Conservation (phyloP, 2,329 filamentous ascomycete species). For the Alternaria infectoria region DNA sequence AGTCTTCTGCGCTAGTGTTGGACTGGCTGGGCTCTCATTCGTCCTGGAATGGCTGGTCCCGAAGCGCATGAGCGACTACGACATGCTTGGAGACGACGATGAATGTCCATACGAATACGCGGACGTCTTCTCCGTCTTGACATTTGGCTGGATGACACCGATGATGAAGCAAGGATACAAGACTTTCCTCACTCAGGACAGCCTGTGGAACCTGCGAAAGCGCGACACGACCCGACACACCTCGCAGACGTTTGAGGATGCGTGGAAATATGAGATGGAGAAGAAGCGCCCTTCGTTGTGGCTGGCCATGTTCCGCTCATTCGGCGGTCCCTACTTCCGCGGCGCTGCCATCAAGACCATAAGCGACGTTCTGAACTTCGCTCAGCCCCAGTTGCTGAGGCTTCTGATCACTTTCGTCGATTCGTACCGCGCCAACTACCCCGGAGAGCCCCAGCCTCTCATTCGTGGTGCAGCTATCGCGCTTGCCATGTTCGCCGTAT, state of each 20-base stretch:
- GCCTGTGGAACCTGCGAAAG: constrained; percentile 89
- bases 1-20: constrained; percentile 74
- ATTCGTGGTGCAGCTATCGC: constrained; percentile 87
- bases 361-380: constrained; percentile 85
- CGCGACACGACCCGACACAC: constrained; percentile 80
- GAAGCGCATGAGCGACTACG: constrained; percentile 74
- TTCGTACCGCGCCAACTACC: constrained; percentile 70
- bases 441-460: constrained; percentile 66
- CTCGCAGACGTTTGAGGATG: constrained; percentile 70
- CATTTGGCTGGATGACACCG: constrained; percentile 98
- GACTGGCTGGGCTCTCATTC: constrained; percentile 73
- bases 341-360: constrained; percentile 87
- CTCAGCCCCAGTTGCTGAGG: constrained; percentile 88
- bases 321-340: constrained; percentile 81
- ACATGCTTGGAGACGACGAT: constrained; percentile 70
- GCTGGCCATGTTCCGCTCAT: constrained; percentile 82
- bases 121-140: constrained; percentile 89
- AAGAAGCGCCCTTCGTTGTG: constrained; percentile 81
- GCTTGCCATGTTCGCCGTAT: constrained; percentile 88
- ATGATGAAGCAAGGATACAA: constrained; percentile 96
- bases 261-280: constrained; percentile 78
- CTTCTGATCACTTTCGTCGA: constrained; percentile 82
- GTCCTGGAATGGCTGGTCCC: constrained; percentile 84
- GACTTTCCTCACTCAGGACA: constrained; percentile 89
- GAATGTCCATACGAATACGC: constrained; percentile 87